Conservation (phyloP, 1,139 yeast species). For the Suhomyces taliae region DNA sequence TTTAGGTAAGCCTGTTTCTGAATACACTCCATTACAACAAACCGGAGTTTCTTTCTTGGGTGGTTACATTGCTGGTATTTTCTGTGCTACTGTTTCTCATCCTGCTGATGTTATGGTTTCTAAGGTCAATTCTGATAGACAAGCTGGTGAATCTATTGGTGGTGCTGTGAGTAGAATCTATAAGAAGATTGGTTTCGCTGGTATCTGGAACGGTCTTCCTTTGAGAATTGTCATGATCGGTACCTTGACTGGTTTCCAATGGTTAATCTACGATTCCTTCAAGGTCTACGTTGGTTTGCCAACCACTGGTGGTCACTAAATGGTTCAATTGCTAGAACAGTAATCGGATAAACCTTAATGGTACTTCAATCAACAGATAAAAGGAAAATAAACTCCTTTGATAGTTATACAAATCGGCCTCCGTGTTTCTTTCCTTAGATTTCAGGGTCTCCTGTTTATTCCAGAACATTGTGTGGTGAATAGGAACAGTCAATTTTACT, state of each 20-base stretch:
- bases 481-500: no score
- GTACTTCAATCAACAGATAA: background rate
- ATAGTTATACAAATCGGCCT: no score
- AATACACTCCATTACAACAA: conserved; percentile 58
- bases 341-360: background rate
- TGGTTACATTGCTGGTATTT: conserved; percentile 94
- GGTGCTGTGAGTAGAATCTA: conserved; percentile 74
- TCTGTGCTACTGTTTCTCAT: conserved; percentile 92
- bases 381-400: no score
- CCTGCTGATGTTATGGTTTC: conserved; percentile 98
- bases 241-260: conserved; percentile 94
- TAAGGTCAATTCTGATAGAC: conserved; percentile 76
- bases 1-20: conserved; percentile 43
- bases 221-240: conserved; percentile 96
- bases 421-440: no score
- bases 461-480: no score
- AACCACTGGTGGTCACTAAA: conserved; percentile 73
- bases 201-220: conserved; percentile 92
- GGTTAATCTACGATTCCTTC: conserved; percentile 94
- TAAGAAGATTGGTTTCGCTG: conserved; percentile 76
- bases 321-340: background rate
- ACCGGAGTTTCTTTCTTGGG: conserved; percentile 92
- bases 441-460: no score
- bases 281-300: conserved; percentile 90
- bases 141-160: conserved; percentile 64